Conservation (phyloP, 2,329 filamentous ascomycete species). For the Verticillium nonalfalfae region DNA sequence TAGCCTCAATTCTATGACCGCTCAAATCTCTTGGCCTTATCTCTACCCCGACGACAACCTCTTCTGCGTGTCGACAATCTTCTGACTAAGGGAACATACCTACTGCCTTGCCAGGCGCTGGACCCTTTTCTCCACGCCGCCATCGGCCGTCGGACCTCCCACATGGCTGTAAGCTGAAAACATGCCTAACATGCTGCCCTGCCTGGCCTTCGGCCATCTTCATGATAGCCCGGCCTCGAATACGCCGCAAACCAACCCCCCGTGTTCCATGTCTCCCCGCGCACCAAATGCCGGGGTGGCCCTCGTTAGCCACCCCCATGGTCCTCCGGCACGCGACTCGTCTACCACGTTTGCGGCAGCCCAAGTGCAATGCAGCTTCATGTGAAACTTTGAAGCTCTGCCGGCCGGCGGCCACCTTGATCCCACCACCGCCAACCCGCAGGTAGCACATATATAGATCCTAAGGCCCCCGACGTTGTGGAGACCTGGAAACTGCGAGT, state of each 20-base stretch:
- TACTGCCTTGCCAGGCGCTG: background rate
- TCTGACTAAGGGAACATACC: background rate
- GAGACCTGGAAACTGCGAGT: background rate
- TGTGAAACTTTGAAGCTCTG: background rate
- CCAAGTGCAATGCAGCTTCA: background rate
- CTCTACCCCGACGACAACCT: background rate
- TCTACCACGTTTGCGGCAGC: background rate
- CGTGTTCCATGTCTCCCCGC: background rate
- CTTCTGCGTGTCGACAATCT: background rate
- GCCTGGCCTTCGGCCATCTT: background rate
- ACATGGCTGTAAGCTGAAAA: background rate
- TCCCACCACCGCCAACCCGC: background rate
- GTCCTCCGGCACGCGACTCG: background rate
- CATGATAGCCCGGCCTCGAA: background rate
- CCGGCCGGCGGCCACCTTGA: conserved; percentile 10
- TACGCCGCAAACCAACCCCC: background rate
- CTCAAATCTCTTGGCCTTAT: conserved; percentile 11
- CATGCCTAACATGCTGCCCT: background rate
- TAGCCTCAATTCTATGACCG: conserved; percentile 10
- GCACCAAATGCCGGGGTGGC: background rate
- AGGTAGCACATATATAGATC: conserved; percentile 6
- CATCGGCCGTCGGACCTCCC: background rate
- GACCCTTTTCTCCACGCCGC: background rate
- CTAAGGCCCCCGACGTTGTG: background rate
- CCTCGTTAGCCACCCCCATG: background rate